Conservation (phyloP, 305 asterid species). For the Fraxinus sp. region DNA sequence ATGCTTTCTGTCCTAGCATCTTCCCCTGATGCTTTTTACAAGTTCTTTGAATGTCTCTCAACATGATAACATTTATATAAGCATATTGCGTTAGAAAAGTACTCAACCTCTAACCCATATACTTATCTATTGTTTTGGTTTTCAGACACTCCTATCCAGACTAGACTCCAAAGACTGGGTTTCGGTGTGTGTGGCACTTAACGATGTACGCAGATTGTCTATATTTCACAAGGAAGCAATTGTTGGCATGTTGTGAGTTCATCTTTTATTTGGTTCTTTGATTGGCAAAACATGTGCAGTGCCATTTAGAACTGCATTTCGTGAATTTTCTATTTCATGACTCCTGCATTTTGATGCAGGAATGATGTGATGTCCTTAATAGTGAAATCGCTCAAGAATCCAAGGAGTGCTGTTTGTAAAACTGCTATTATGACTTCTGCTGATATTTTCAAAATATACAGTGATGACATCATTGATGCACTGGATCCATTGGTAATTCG, state of each 20-base stretch:
- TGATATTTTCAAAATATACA: slow-evolving; percentile 70
- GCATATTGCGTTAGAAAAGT: background rate
- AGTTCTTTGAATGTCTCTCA: background rate
- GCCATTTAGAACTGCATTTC: slow-evolving; percentile 17
- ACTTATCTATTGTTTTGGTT: slow-evolving; percentile 15
- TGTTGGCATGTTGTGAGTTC: slow-evolving; percentile 62
- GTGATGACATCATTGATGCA: slow-evolving; percentile 58
- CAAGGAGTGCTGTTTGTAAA: slow-evolving; percentile 89
- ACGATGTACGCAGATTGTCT: slow-evolving; percentile 67
- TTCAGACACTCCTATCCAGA: slow-evolving; percentile 60
- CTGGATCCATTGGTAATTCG: slow-evolving; percentile 76
- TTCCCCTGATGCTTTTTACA: slow-evolving; percentile 6
- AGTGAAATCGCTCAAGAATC: slow-evolving; percentile 73
- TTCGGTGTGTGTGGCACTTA: slow-evolving; percentile 75
- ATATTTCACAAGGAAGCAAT: slow-evolving; percentile 67
- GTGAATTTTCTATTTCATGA: slow-evolving; percentile 18
- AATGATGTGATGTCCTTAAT: slow-evolving; percentile 52
- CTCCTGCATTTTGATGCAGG: slow-evolving; percentile 42
- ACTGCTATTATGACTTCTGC: slow-evolving; percentile 83
- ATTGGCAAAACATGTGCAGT: slow-evolving; percentile 13
- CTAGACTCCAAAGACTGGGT: slow-evolving; percentile 89
- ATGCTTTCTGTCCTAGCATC: background rate
- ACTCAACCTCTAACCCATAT: background rate
- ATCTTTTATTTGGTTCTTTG: slow-evolving; percentile 7
- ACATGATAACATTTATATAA: background rate